Conservation (phyloP, 1,284 basidiomycete genomes). For the Anthracocystis walkeri region DNA sequence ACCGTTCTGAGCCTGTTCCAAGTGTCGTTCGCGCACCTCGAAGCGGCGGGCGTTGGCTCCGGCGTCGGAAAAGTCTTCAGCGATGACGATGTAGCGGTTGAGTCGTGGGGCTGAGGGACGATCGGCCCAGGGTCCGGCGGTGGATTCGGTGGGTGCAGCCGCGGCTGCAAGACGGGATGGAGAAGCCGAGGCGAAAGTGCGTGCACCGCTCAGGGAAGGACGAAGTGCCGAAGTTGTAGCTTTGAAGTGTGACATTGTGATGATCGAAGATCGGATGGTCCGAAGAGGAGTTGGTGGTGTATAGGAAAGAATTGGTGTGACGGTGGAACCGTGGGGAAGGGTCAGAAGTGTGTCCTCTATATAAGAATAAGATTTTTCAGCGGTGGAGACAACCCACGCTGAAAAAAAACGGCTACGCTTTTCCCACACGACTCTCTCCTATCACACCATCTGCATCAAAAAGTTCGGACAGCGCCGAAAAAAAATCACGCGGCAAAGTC, state of each 20-base stretch:
- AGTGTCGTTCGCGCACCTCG: constrained; percentile 58
- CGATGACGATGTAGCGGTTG: constrained; percentile 57
- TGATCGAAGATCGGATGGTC: background rate
- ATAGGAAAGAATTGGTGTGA: background rate
- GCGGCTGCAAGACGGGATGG: constrained; percentile 13
- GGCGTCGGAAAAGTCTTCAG: constrained; percentile 46
- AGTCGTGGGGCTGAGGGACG: constrained; percentile 20
- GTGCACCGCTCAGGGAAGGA: background rate
- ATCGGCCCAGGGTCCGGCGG: constrained; percentile 45
- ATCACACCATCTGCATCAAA: background rate
- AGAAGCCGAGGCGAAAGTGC: constrained; percentile 15
- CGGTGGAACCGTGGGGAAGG: background rate
- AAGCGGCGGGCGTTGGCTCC: constrained; percentile 50
- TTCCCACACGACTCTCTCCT: background rate
- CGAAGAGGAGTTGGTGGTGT: background rate
- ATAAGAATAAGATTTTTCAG: too few relatives aligned
- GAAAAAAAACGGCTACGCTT: background rate
- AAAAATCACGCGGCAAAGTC: background rate
- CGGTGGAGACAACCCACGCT: background rate
- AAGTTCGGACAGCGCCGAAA: background rate
- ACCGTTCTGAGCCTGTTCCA: constrained; percentile 49
- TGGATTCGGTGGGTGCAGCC: background rate
- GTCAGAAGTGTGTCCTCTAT: too few relatives aligned
- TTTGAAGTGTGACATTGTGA: constrained; percentile 19
- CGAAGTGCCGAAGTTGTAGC: constrained; percentile 2